Percentiles rank a stretch among this genome's conserved stretches.
phyloP scores from a whole-genome alignment of 768 basidiomycete genomes.

The Kwoniella shandongensis region DNA sequence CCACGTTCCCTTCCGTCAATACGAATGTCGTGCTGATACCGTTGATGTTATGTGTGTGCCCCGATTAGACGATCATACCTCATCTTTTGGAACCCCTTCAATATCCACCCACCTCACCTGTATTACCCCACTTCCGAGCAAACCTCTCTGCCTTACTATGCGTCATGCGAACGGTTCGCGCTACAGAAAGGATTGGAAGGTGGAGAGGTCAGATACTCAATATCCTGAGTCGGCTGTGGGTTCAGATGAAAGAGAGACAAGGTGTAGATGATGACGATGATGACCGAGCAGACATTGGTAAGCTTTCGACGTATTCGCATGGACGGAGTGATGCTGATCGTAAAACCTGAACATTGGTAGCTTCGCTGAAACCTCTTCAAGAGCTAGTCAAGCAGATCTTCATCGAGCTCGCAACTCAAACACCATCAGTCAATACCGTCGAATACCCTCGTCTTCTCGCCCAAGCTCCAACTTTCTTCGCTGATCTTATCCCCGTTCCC shows the following conservation, averaged over 20 bases:
- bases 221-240: slow-evolving; percentile 31
- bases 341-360: too few species aligned
- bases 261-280: slow-evolving; percentile 1
- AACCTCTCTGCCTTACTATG: slow-evolving; percentile 40
- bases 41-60: too few species aligned
- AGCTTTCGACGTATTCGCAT: too few species aligned
- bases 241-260: slow-evolving; percentile 24
- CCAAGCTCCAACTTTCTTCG: slow-evolving; percentile 4
- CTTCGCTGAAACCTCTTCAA: neutral
- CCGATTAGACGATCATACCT: slow-evolving; percentile 47
- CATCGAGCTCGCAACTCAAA: neutral
- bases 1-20: neutral
- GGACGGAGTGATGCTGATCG: too few species aligned
- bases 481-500: slow-evolving; percentile 5
- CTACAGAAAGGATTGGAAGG: slow-evolving; percentile 36
- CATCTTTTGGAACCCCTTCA: slow-evolving; percentile 42
- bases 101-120: slow-evolving; percentile 33
- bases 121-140: slow-evolving; percentile 34
- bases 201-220: slow-evolving; percentile 52
- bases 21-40: neutral
- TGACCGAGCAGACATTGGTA: too few species aligned
- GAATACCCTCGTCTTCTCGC: slow-evolving; percentile 3
- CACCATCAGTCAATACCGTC: slow-evolving; percentile 8
- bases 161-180: slow-evolving; percentile 23
- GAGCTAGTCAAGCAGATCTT: slow-evolving; percentile 3